Percentiles rank a stretch among this genome's conserved stretches.
These are phyloP conservation scores for Phaeodactylum tricornutum DNA, from an alignment of 108 stramenopile species.

Conservation along the genomic window DNA sequence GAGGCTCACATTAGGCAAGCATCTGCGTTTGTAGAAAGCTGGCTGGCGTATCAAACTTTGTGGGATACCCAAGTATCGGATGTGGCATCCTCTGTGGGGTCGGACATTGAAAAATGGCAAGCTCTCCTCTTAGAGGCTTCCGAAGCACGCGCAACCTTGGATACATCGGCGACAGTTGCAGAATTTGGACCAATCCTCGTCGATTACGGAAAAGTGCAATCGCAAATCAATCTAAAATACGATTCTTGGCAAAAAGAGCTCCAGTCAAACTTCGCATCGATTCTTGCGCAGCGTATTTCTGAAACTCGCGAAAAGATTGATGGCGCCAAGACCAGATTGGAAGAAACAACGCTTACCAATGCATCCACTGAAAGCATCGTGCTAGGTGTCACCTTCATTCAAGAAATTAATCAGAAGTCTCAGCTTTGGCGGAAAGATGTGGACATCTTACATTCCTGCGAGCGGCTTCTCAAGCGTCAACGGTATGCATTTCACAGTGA, in stretches of 20 bases:
- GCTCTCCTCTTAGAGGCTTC: conserved; percentile 73
- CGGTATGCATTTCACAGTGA: conserved; percentile 78
- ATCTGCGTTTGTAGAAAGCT: conserved; percentile 65
- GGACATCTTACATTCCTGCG: conserved; percentile 58
- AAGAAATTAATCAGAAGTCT: conserved; percentile 68
- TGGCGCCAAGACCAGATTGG: conserved; percentile 63
- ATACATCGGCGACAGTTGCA: conserved; percentile 59
- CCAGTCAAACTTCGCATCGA: conserved; percentile 76
- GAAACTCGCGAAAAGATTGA: conserved; percentile 56
- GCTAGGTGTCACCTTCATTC: conserved; percentile 84
- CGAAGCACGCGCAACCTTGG: conserved; percentile 77
- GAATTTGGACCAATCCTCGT: conserved; percentile 86
- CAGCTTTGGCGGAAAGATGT: conserved; percentile 51
- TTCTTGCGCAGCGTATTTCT: conserved; percentile 56
- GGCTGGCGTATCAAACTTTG: conserved; percentile 92
- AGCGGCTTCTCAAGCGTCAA: conserved; percentile 81
- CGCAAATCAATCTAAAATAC: conserved; percentile 91
- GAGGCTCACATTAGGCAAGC: conserved; percentile 61
- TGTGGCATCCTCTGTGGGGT: conserved; percentile 68
- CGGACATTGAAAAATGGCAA: conserved; percentile 85
- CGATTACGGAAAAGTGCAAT: conserved; percentile 85
- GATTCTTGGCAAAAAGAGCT: conserved; percentile 98
- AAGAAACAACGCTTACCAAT: conserved; percentile 71
- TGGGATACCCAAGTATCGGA: conserved; percentile 90
- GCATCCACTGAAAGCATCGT: conserved; percentile 85